Base-by-base conservation (phyloP, 1,139 yeast species). In the Candida dubliniensis region DNA sequence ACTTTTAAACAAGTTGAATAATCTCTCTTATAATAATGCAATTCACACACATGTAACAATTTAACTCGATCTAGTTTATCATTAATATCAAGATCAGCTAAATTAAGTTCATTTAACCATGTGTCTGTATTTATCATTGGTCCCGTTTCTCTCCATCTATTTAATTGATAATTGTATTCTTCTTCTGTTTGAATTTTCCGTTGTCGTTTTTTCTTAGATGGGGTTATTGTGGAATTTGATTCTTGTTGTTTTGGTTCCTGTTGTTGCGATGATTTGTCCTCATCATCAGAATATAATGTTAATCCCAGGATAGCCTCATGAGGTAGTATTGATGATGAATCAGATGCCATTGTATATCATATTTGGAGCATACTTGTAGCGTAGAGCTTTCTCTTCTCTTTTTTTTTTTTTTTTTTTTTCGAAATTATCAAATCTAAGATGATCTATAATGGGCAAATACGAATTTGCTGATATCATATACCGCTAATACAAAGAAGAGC, bases 171-270 rank as follows among this genome's bases (percentile, higher is more conserved):
- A 15, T 54, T 58, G 51, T 63, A 84, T 41, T 76, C 81, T 47
- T 78, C 85, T 35, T 74, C 79, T 1, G 80, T 57, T 55, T 84
- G 90, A 0, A 79, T 80, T 51, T 81, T 83, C 34, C 90, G 46
- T 45, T 50, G 51, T 31, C 45, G 50, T 15, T 38, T 37, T 8
- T 8, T 13, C n/a, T 30, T 30, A 8, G 32, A 30, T 30, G 39
- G 10, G 12, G 32, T 6, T 15, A 26, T 10, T 14, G 30, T 30
- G 14, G 18, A 6, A 13, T 12, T 36, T 30, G 25, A 18, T 27
- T 36, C 31, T 42, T 23, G 18, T 27, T 37, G 39, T 38, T 37
- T 29, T 10, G 30, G 42, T 25, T 15, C 25, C 14, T 12, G 27
- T 34, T 14, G 31, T 18, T 18, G 23, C 23, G 23, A 18, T 18